A percentile compares a stretch with the other conserved stretches of the same genome.
phyloP scores from a whole-genome alignment of 257 asterid genomes.

The Przewalskia tangutica region DNA sequence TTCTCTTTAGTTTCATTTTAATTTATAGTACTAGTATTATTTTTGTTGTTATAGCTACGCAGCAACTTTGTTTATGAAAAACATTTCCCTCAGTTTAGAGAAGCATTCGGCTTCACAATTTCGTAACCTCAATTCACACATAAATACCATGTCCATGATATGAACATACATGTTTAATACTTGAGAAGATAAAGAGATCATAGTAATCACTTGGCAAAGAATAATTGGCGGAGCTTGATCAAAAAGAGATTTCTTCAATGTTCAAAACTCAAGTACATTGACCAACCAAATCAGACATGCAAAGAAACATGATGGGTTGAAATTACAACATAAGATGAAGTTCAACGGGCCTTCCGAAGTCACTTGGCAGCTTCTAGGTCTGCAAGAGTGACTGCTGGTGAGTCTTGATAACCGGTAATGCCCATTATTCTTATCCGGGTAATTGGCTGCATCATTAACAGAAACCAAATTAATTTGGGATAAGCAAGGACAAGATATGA shows the following conservation, averaged over 20 bases:
- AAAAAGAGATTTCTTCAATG: not conserved
- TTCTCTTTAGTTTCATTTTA: too few relatives aligned
- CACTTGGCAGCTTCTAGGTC: slow-evolving; percentile 7
- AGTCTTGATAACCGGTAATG: slow-evolving; percentile 73
- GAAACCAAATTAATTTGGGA: not conserved
- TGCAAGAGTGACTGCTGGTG: slow-evolving; percentile 62
- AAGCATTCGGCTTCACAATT: not conserved
- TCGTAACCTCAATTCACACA: not conserved
- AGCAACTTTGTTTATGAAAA: not conserved
- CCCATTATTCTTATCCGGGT: slow-evolving; percentile 81
- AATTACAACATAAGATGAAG: not conserved
- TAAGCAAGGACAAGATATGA: not conserved
- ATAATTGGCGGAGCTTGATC: not conserved
- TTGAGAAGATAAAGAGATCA: not conserved
- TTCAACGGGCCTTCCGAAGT: not conserved
- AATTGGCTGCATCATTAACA: slow-evolving; percentile 51
- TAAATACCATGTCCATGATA: not conserved
- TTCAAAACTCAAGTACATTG: not conserved
- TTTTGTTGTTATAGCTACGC: not conserved
- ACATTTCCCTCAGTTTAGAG: not conserved
- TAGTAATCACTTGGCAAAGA: not conserved
- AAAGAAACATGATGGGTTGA: not conserved
- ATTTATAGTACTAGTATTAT: not conserved
- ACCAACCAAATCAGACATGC: not conserved
- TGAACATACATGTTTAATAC: not conserved